Evolutionary conservation across 768 basidiomycete species (phyloP).

Genomic region (Suillus tomentosus): DNA sequence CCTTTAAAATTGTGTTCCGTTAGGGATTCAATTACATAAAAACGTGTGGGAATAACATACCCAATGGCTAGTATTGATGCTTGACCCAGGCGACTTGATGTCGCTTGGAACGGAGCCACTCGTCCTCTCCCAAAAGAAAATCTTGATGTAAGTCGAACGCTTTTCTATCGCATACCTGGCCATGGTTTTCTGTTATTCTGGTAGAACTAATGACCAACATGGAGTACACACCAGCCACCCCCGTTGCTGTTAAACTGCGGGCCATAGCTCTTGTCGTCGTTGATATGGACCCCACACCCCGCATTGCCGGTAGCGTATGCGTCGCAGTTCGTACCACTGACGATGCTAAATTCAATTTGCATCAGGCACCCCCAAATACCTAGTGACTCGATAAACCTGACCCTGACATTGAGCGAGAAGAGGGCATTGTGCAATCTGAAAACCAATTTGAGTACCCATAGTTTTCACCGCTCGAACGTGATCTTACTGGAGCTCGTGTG

Average conservation of each 20-base stretch:
- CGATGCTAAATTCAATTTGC: constrained; percentile 16
- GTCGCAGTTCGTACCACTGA: constrained; percentile 27
- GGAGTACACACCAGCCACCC: constrained; percentile 36
- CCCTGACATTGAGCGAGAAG: constrained; percentile 35
- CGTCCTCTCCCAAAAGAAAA: constrained; percentile 45
- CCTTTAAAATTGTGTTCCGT: constrained; percentile 35
- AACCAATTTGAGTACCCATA: not conserved
- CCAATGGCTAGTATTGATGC: constrained; percentile 27
- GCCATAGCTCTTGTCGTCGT: constrained; percentile 35
- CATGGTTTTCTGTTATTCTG: not conserved
- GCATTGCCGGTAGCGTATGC: constrained; percentile 24
- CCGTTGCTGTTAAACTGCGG: constrained; percentile 37
- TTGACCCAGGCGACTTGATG: constrained; percentile 26
- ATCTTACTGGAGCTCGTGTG: constrained; percentile 25
- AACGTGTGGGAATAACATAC: constrained; percentile 12
- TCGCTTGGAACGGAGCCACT: constrained; percentile 37
- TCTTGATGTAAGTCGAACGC: constrained; percentile 30
- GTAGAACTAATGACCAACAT: not conserved
- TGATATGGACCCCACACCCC: constrained; percentile 35
- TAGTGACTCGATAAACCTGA: constrained; percentile 13
- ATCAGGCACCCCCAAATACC: constrained; percentile 5
- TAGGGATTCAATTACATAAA: not conserved
- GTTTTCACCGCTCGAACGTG: not conserved
- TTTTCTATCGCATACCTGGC: constrained; percentile 40
- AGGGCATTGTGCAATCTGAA: constrained; percentile 34